A percentile compares a stretch with the other conserved stretches of the same genome.
Conservation (phyloP, 805 yeast species). For the Barnettozyma californica region DNA sequence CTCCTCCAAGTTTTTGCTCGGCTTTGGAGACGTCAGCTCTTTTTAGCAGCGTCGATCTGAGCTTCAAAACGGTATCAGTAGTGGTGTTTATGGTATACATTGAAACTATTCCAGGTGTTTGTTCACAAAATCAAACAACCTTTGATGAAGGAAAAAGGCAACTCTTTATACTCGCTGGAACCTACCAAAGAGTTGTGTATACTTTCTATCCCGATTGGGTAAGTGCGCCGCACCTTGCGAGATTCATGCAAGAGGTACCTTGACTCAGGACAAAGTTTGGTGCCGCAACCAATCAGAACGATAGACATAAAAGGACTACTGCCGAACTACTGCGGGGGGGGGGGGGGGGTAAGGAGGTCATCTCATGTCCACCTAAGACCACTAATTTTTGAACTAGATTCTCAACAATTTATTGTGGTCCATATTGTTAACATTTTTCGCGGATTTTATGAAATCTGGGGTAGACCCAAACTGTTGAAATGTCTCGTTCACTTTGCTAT, state of each 20-base stretch:
- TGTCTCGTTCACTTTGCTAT: background rate
- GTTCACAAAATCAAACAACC: background rate
- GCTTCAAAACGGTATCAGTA: background rate
- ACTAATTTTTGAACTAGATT: too few species aligned
- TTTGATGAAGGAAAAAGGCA: too few species aligned
- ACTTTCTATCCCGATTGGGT: background rate
- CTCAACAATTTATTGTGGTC: too few species aligned
- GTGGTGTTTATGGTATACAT: background rate
- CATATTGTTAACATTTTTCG: too few species aligned
- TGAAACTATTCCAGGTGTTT: too few species aligned
- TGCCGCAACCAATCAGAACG: background rate
- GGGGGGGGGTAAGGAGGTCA: too few species aligned
- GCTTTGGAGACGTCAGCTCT: background rate
- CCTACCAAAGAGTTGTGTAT: background rate
- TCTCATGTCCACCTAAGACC: too few species aligned
- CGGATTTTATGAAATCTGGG: background rate
- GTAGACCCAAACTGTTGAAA: background rate
- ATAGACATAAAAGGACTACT: too few species aligned
- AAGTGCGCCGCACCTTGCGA: constrained; percentile 2
- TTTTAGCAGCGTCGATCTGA: background rate
- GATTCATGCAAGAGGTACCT: background rate
- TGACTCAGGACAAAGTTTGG: background rate
- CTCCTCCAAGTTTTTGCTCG: constrained; percentile 1
- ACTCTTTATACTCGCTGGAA: background rate
- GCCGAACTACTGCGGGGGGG: too few species aligned